Conservation (phyloP, 2,329 filamentous ascomycete genomes). For the Neurospora sp. region DNA sequence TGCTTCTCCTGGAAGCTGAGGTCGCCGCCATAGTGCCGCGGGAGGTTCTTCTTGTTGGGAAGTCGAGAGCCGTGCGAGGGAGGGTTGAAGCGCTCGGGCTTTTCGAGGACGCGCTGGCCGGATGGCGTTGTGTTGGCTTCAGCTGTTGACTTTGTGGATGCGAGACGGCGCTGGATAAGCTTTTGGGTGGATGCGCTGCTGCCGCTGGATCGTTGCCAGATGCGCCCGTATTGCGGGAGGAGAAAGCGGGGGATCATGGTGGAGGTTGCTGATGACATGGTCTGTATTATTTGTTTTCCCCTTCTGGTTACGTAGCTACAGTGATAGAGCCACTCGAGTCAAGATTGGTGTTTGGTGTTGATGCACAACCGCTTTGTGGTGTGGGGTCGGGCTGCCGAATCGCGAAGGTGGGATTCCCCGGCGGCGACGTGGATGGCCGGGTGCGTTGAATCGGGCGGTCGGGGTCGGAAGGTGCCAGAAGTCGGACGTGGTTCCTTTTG, state of each 20-base stretch:
- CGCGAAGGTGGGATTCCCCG: background rate
- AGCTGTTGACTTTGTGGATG: conserved; percentile 2
- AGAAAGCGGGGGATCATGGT: conserved; percentile 56
- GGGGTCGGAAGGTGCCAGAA: background rate
- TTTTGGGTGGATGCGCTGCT: conserved; percentile 11
- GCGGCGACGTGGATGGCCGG: background rate
- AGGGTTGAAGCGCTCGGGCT: conserved; percentile 82
- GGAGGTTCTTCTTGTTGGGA: conserved; percentile 40
- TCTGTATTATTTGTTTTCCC: background rate
- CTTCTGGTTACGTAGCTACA: background rate
- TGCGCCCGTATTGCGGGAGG: conserved; percentile 49
- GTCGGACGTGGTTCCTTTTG: background rate
- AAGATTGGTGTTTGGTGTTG: background rate
- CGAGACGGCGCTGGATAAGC: conserved; percentile 3
- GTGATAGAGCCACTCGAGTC: background rate
- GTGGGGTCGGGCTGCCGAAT: background rate
- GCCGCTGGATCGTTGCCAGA: conserved; percentile 35
- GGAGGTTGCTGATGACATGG: conserved; percentile 26
- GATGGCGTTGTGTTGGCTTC: conserved; percentile 16
- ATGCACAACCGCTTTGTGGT: background rate
- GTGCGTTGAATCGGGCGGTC: background rate
- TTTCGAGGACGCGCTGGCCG: conserved; percentile 66
- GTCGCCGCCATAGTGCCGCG: conserved; percentile 65
- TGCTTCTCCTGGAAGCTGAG: conserved; percentile 56
- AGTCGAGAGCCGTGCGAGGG: conserved; percentile 77